Conservation (phyloP, 2,329 filamentous ascomycete species). For the Plectosphaerella plurivora region DNA sequence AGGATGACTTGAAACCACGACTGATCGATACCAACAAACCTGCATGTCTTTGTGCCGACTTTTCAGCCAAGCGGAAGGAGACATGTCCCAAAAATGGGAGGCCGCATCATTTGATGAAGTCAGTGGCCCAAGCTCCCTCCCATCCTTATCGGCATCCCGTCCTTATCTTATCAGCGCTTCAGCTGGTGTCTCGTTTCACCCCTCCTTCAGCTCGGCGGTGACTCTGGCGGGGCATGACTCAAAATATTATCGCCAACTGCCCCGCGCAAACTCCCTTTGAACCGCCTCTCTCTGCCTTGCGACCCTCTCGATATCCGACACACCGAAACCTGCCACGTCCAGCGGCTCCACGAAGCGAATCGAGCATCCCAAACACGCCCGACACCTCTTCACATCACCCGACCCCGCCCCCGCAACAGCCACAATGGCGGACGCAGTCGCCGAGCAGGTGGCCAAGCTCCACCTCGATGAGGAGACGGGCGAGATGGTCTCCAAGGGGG, state of each 20-base stretch:
- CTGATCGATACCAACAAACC: too few relatives aligned
- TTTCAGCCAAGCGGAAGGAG: background rate
- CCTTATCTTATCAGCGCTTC: constrained; percentile 6
- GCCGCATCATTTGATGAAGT: too few relatives aligned
- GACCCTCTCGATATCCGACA: background rate
- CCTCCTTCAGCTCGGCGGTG: constrained; percentile 3
- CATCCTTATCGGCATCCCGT: background rate
- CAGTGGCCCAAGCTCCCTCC: background rate
- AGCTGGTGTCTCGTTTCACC: constrained; percentile 1
- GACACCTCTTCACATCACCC: too few relatives aligned
- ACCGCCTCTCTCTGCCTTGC: background rate
- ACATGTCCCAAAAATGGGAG: constrained; percentile 4
- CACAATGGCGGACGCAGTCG: constrained; percentile 42
- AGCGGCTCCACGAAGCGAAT: too few relatives aligned
- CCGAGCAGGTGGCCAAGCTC: constrained; percentile 50
- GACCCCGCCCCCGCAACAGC: background rate
- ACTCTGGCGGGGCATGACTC: background rate
- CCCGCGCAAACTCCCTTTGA: constrained; percentile 4
- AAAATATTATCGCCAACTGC: background rate
- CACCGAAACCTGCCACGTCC: too few relatives aligned
- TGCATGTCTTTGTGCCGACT: too few relatives aligned
- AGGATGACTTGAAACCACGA: too few relatives aligned
- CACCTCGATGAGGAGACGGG: constrained; percentile 59
- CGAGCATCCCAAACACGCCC: too few relatives aligned
- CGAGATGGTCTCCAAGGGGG: constrained; percentile 61